Base-by-base conservation (phyloP, 2,329 filamentous ascomycete species). In the Cryoendolithus antarcticus region DNA sequence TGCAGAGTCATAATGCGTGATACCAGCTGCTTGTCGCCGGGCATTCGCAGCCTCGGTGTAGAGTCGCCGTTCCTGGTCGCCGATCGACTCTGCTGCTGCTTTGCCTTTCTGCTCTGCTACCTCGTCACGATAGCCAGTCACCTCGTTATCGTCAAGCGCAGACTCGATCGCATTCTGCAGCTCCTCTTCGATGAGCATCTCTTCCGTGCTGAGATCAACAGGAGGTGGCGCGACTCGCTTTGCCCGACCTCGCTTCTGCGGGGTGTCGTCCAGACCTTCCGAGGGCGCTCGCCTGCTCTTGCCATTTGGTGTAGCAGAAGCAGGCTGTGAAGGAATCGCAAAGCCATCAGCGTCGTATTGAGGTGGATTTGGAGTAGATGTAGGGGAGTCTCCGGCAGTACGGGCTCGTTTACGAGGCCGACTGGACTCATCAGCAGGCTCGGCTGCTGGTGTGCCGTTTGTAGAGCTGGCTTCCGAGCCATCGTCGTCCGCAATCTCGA, bases 21-120 rank as follows among this genome's bases (percentile, higher is more conserved):
- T 24, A 63, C 62, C 49, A 63, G 69, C 27, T 55, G 60, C 1
- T 67, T 69, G 21, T 64, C 67, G 44, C 65, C 53, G 63, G 10
- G 67, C 62, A 11, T 71, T 62, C 21, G 68, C 69, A 57, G 69
- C 67, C 36, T 70, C 62, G 2, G 69, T 43, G 13, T 51, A 47
- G n/a, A 49, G 37, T 11, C 48, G 46, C 32, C 51, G 49, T 35
- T 57, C 49, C 34, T 51, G 43, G 11, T 50, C 52, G 24, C 24
- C 24, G 7, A 27, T 27, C 9, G 54, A 53, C 2, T 53, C 41
- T 4, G 55, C 56, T 1, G 53, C 44, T 7, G 39, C 35, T 34
- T 51, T 49, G 13, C 55, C 52, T 31, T 48, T 43, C 31, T 52
- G 47, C 27, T 54, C 49, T 32, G 49, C 47, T 33, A 57, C 55